Base-by-base conservation (phyloP, 208 protist genomes). In the Acanthamoeba royreba region DNA sequence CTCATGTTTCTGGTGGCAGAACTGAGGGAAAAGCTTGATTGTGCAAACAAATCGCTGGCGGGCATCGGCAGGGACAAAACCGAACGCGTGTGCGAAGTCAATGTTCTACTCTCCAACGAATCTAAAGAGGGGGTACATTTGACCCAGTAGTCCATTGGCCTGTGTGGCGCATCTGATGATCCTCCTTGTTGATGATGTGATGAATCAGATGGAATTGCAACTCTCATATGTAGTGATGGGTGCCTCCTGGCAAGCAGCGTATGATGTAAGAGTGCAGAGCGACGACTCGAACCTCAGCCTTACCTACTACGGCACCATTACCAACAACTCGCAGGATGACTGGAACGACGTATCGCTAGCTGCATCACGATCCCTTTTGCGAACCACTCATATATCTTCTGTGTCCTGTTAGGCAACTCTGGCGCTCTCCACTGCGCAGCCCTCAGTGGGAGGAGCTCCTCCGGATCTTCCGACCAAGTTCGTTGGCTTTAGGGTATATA, bases 301-400 rank as follows among this genome's bases (percentile, higher is more conserved):
- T 22, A 81, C 72, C 72, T 81, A 81, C 72, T 49, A 81, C 72
- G 72, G 72, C 72, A 81, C 49, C 42, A 81, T 81, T 42, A 81
- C 72, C 40, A 81, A 81, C 72, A 81, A 81, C 72, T 81, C 72
- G 22, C 33, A 35, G 22, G 72, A 81, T 42, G 11, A 81, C 42
- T 81, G 72, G 72, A 35, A 81, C 35, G 72, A 81, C 72, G 72
- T 81, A 47, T 42, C 49, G 49, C 25, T 47, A 17, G 49, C 22
- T 58, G 15, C 49, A n/a, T 22, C 49, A 13, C 49, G 15, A 58
- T 58, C 49, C 22, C 49, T 22, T 22, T 22, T 58, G 35, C 49
- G 15, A 22, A 13, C 13, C 49, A n/a, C n/a, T n/a, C n/a, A n/a
- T n/a, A n/a, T n/a, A n/a, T n/a, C n/a, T n/a, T 15, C 7, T 31